Percentiles rank a stretch among this genome's conserved stretches.
Evolutionary conservation across 345 rosid genomes (phyloP).

Genomic region (Jatropha curcas): DNA sequence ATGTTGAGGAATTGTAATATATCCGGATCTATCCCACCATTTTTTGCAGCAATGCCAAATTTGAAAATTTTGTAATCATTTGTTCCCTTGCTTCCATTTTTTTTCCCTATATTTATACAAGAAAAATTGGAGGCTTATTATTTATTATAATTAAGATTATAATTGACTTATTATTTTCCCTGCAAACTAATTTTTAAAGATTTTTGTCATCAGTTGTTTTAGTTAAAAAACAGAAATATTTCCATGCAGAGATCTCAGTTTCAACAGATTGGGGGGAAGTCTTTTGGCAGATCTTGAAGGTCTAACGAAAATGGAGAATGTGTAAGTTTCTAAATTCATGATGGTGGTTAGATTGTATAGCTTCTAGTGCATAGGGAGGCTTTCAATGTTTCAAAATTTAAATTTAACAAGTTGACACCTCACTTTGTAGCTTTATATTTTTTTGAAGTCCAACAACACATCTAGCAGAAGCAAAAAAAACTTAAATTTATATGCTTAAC

Average conservation of each 20-base stretch:
- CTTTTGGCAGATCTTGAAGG: not conserved
- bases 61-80: constrained; percentile 16
- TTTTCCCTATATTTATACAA: not conserved
- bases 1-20: constrained; percentile 22
- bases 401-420: no score
- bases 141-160: no score
- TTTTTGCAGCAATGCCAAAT: not conserved
- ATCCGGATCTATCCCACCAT: not conserved
- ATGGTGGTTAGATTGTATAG: not conserved
- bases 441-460: no score
- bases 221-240: not conserved
- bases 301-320: not conserved
- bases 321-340: constrained; percentile 6
- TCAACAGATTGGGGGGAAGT: constrained; percentile 18
- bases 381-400: no score
- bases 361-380: not conserved
- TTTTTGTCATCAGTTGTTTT: not conserved
- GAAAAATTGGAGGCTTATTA: not conserved
- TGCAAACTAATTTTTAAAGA: not conserved
- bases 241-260: constrained; percentile 17
- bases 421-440: no score
- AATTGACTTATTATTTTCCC: not conserved
- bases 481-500: no score
- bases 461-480: no score
- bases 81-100: not conserved